phyloP scores from a whole-genome alignment of 1,284 basidiomycete genomes.

The Melanopsichium pennsylvanicum region DNA sequence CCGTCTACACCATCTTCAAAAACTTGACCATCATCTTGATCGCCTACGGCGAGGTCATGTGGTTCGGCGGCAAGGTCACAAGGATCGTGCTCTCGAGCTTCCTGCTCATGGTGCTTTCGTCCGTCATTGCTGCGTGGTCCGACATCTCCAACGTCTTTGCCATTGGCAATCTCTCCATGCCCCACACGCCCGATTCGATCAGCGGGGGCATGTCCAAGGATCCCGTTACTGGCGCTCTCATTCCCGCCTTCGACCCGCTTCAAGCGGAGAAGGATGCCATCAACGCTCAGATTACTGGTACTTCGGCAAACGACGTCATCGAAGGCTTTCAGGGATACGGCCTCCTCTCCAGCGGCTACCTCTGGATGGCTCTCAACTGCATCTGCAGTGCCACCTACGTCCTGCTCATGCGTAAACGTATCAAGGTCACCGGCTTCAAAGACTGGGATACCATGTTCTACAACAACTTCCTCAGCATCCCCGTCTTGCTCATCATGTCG shows the following conservation, averaged over 20 bases:
- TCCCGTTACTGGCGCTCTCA: conserved; percentile 25
- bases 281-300: conserved; percentile 24
- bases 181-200: conserved; percentile 56
- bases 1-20: conserved; percentile 86
- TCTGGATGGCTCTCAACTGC: conserved; percentile 97
- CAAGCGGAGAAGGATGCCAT: conserved; percentile 41
- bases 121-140: conserved; percentile 92
- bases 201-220: conserved; percentile 32
- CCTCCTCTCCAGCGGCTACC: conserved; percentile 73
- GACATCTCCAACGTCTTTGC: conserved; percentile 75
- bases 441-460: conserved; percentile 99
- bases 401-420: conserved; percentile 93
- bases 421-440: conserved; percentile 96
- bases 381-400: conserved; percentile 90
- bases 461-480: conserved; percentile 95
- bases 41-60: conserved; percentile 95
- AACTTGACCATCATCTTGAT: conserved; percentile 98
- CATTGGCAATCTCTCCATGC: conserved; percentile 46
- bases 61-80: conserved; percentile 92
- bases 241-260: conserved; percentile 40
- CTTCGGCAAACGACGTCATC: conserved; percentile 42
- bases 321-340: conserved; percentile 48
- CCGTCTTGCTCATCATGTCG: conserved; percentile 84
- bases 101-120: conserved; percentile 93
- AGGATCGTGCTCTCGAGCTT: conserved; percentile 88